Evolutionary conservation across 495 filamentous ascomycete genomes (phyloP).

Genomic region (Aspergillus asperescens): DNA sequence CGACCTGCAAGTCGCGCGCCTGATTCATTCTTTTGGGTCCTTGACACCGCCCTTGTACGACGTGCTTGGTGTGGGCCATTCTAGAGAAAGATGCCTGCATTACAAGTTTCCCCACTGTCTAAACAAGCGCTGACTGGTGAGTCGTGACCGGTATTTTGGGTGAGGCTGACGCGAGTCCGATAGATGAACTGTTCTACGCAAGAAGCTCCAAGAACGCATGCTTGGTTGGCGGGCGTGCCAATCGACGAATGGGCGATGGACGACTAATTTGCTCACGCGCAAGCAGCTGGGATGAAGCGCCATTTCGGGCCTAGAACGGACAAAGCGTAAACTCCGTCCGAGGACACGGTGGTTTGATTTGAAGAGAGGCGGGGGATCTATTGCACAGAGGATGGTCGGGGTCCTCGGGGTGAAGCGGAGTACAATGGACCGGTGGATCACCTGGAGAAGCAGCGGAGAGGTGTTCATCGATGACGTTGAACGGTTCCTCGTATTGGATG

Average conservation of each 20-base stretch:
- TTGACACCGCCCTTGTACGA: constrained; percentile 22
- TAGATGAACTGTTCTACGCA: constrained; percentile 1
- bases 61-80: constrained; percentile 20
- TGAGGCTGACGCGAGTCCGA: background rate
- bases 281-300: background rate
- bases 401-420: too few species aligned
- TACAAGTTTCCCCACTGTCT: constrained; percentile 14
- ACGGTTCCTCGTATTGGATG: background rate
- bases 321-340: background rate
- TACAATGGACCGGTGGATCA: background rate
- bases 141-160: background rate
- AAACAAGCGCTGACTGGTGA: constrained; percentile 2
- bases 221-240: background rate
- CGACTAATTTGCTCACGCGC: background rate
- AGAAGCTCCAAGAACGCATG: background rate
- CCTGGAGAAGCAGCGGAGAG: background rate
- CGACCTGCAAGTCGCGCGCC: constrained; percentile 13
- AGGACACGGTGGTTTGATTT: background rate
- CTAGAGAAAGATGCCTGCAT: constrained; percentile 13
- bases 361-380: background rate
- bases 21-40: constrained; percentile 8
- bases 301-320: background rate
- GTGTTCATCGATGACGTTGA: background rate
- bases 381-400: background rate
- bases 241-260: background rate